Conservation (phyloP, 2,329 filamentous ascomycete species). For the Ophiostoma pallidulum region DNA sequence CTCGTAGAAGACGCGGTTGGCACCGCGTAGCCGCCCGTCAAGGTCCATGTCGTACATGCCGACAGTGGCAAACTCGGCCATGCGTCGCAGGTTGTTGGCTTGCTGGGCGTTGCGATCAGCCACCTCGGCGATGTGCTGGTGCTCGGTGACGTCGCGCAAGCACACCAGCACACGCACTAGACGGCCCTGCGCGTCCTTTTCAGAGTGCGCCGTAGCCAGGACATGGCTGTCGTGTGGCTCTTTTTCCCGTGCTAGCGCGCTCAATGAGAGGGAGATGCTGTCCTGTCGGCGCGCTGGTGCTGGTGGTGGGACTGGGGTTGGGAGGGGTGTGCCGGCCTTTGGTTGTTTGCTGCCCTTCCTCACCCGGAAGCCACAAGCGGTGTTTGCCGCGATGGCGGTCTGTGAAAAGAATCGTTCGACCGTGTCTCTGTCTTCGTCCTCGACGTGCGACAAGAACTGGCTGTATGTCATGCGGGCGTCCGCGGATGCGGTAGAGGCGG, state of each 20-base stretch:
- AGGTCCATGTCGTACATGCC: conserved; percentile 46
- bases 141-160: conserved; percentile 41
- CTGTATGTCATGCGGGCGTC: conserved; percentile 2
- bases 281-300: not conserved
- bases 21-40: conserved; percentile 39
- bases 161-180: conserved; percentile 39
- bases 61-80: conserved; percentile 45
- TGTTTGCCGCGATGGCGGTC: conserved; percentile 26
- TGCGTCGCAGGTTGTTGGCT: conserved; percentile 43
- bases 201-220: conserved; percentile 38
- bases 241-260: no score
- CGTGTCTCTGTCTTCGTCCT: conserved; percentile 36
- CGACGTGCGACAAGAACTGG: conserved; percentile 33
- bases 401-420: conserved; percentile 34
- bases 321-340: not conserved
- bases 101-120: conserved; percentile 41
- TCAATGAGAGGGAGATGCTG: no score
- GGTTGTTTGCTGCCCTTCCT: conserved; percentile 21
- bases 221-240: conserved; percentile 30
- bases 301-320: not conserved
- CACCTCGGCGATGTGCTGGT: conserved; percentile 40
- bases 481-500: conserved; percentile 8
- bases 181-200: conserved; percentile 33
- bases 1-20: conserved; percentile 45
- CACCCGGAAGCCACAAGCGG: conserved; percentile 40